These are phyloP conservation scores for Colletotrichum trifolii DNA, from an alignment of 2,329 filamentous ascomycete species.

Conservation along the genomic window DNA sequence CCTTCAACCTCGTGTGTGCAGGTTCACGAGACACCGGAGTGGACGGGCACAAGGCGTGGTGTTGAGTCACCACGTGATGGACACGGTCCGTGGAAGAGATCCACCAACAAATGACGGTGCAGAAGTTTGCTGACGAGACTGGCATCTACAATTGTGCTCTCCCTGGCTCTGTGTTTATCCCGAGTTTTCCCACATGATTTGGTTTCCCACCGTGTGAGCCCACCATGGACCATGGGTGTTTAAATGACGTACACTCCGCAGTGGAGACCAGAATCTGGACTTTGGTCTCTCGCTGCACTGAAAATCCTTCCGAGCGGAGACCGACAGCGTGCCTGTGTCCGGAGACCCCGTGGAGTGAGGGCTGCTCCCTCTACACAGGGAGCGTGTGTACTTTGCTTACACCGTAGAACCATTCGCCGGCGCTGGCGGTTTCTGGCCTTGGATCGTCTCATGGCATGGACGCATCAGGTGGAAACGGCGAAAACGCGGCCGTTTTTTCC, in stretches of 20 bases:
- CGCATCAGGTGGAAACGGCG: slow-evolving; percentile 24
- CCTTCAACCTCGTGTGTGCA: slow-evolving; percentile 5
- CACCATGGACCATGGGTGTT: slow-evolving; percentile 1
- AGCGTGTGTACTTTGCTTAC: neutral
- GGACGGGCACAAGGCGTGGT: slow-evolving; percentile 12
- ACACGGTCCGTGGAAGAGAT: slow-evolving; percentile 10
- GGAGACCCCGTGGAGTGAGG: slow-evolving; percentile 29
- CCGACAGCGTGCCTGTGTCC: slow-evolving; percentile 9
- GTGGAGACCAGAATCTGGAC: slow-evolving; percentile 22
- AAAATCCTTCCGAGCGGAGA: slow-evolving; percentile 26
- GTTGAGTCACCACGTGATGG: slow-evolving; percentile 26
- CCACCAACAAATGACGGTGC: neutral
- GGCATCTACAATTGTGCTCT: no score
- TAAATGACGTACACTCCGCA: slow-evolving; percentile 26
- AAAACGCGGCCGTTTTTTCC: slow-evolving; percentile 32
- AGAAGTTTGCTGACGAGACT: neutral
- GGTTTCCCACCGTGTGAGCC: neutral
- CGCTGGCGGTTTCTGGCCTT: slow-evolving; percentile 13
- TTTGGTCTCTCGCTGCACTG: neutral
- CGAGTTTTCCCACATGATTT: slow-evolving; percentile 4
- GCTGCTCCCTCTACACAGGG: no score
- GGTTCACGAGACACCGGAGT: slow-evolving; percentile 4
- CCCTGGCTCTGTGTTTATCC: slow-evolving; percentile 8
- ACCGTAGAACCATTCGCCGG: no score
- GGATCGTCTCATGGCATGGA: slow-evolving; percentile 7